A percentile compares a stretch with the other conserved stretches of the same genome.
Evolutionary conservation across 306 rosid genomes (phyloP).

Genomic region (Castanospermum australe): DNA sequence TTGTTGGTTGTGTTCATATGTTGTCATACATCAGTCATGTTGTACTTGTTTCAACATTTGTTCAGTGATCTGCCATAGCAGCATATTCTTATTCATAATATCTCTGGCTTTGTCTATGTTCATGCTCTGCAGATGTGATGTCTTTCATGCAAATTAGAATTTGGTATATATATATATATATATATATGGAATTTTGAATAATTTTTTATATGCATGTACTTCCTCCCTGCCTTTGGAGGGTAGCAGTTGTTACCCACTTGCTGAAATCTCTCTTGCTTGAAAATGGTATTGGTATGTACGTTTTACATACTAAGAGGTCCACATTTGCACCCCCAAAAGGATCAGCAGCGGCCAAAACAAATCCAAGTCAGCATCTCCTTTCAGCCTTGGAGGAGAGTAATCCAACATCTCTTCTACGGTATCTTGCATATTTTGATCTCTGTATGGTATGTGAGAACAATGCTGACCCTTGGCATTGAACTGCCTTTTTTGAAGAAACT

Average conservation of each 20-base stretch:
- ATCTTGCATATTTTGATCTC: slow-evolving; percentile 96
- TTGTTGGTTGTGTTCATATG: background rate
- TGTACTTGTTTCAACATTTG: too few relatives aligned
- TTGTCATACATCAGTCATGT: background rate
- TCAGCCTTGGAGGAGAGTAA: slow-evolving; percentile 86
- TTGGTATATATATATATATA: background rate
- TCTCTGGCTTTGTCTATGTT: background rate
- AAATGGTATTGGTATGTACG: slow-evolving; percentile 58
- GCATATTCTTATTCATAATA: background rate
- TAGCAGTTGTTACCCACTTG: background rate
- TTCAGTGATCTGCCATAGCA: too few relatives aligned
- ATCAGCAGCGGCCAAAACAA: slow-evolving; percentile 97
- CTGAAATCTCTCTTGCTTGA: slow-evolving; percentile 23
- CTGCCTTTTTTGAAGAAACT: slow-evolving; percentile 94
- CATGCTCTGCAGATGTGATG: background rate
- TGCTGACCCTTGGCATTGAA: slow-evolving; percentile 89
- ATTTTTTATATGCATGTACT: background rate
- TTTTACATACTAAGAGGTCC: slow-evolving; percentile 81
- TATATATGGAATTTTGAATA: background rate
- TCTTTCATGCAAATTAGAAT: background rate
- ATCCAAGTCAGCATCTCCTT: slow-evolving; percentile 92
- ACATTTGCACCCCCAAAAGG: slow-evolving; percentile 94
- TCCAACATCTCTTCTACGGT: slow-evolving; percentile 76
- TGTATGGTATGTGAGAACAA: slow-evolving; percentile 92
- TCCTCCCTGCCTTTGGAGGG: slow-evolving; percentile 17